These are phyloP conservation scores for Gymnopilus junonius DNA, from an alignment of 768 basidiomycete genomes.

Conservation along the genomic window DNA sequence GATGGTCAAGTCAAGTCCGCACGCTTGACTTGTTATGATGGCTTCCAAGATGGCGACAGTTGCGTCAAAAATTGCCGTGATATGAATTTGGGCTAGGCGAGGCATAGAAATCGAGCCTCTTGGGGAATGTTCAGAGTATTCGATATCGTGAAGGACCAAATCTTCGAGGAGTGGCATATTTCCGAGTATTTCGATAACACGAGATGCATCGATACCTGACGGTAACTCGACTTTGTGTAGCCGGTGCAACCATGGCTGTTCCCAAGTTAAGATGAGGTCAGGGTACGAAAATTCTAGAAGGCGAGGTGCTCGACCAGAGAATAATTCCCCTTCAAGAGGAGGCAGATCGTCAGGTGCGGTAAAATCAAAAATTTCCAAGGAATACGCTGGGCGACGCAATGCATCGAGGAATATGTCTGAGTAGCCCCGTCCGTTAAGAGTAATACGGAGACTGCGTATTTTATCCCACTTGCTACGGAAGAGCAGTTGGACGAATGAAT, in stretches of 20 bases:
- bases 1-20: neutral
- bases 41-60: neutral
- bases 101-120: neutral
- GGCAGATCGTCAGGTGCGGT: neutral
- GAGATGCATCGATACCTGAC: neutral
- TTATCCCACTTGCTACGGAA: neutral
- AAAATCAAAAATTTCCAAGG: neutral
- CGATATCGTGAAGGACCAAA: neutral
- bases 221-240: neutral
- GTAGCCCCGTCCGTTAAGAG: neutral
- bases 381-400: neutral
- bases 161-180: neutral
- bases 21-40: neutral
- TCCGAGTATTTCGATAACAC: neutral
- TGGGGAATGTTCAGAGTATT: neutral
- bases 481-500: neutral
- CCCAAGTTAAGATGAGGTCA: neutral
- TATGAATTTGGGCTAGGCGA: neutral
- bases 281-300: neutral
- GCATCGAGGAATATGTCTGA: neutral
- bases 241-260: neutral
- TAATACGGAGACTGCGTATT: neutral
- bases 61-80: neutral
- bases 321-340: neutral
- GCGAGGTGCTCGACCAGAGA: neutral